These are phyloP conservation scores for Colletotrichum euphorbiae DNA, from an alignment of 2,329 filamentous ascomycete species.

Conservation along the genomic window DNA sequence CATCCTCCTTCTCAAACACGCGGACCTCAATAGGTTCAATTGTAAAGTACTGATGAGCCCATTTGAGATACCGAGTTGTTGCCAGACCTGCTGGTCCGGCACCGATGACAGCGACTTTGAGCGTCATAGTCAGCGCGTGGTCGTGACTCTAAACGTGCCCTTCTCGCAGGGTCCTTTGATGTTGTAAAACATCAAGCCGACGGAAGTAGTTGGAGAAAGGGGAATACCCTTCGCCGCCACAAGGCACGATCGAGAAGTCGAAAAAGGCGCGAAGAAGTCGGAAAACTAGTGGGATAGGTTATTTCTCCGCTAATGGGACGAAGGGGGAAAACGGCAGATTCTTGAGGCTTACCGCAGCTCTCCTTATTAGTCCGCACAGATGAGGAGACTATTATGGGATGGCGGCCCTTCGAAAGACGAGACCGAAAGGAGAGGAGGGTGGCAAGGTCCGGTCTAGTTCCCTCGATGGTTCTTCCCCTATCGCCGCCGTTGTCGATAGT, in stretches of 20 bases:
- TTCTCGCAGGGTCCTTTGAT: slow-evolving; percentile 27
- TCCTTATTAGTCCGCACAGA: slow-evolving; percentile 28
- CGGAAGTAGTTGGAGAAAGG: background rate
- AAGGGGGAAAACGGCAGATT: slow-evolving; percentile 23
- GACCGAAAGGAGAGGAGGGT: slow-evolving; percentile 4
- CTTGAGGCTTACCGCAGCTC: slow-evolving; percentile 27
- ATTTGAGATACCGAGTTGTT: slow-evolving; percentile 55
- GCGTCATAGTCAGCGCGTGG: slow-evolving; percentile 26
- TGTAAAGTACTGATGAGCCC: slow-evolving; percentile 53
- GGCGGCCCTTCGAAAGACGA: slow-evolving; percentile 14
- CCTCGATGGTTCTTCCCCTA: background rate
- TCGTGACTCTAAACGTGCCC: background rate
- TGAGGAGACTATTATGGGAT: slow-evolving; percentile 12
- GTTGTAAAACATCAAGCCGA: slow-evolving; percentile 13
- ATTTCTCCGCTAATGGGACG: slow-evolving; percentile 16
- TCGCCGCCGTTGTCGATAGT: background rate
- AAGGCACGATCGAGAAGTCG: background rate
- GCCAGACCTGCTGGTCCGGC: slow-evolving; percentile 58
- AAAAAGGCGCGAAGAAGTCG: background rate
- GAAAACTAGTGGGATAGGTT: background rate
- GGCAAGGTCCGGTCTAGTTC: background rate
- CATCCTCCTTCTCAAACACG: slow-evolving; percentile 58
- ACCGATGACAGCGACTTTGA: slow-evolving; percentile 55
- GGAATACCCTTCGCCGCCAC: slow-evolving; percentile 18
- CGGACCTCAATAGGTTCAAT: slow-evolving; percentile 54